These are phyloP conservation scores for Myxozyma lipomycoides DNA, from an alignment of 805 yeast species.

Conservation along the genomic window DNA sequence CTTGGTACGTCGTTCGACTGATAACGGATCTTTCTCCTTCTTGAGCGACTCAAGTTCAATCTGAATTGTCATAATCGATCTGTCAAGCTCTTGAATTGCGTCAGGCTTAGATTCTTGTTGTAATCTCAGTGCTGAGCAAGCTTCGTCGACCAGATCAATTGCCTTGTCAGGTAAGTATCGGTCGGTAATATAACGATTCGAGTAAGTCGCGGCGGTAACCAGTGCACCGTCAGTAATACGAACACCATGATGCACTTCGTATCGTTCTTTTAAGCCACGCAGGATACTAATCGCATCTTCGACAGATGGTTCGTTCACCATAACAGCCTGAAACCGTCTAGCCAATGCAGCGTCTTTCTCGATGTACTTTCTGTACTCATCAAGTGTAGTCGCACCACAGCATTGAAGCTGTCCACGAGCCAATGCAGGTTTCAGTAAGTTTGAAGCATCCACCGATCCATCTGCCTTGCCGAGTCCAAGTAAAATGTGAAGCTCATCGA, in stretches of 20 bases:
- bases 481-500: slow-evolving; percentile 86
- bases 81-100: slow-evolving; percentile 81
- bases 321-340: slow-evolving; percentile 86
- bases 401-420: slow-evolving; percentile 91
- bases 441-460: slow-evolving; percentile 94
- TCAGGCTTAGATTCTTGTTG: slow-evolving; percentile 98
- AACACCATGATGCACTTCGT: slow-evolving; percentile 97
- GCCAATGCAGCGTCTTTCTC: slow-evolving; percentile 96
- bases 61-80: slow-evolving; percentile 87
- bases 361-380: slow-evolving; percentile 86
- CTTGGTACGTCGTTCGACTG: slow-evolving; percentile 71
- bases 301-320: slow-evolving; percentile 82
- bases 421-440: slow-evolving; percentile 84
- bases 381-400: slow-evolving; percentile 94
- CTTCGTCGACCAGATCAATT: slow-evolving; percentile 93
- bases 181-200: slow-evolving; percentile 87
- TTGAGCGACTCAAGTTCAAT: slow-evolving; percentile 91
- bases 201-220: slow-evolving; percentile 87
- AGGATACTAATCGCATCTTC: slow-evolving; percentile 87
- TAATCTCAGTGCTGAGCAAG: slow-evolving; percentile 87
- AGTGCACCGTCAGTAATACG: slow-evolving; percentile 87
- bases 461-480: slow-evolving; percentile 90
- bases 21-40: slow-evolving; percentile 84
- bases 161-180: slow-evolving; percentile 94
- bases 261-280: slow-evolving; percentile 88